Evolutionary conservation across 2,329 filamentous ascomycete genomes (phyloP), one percentile per base, ranked within the genome.

Genomic region (Pyrenochaeta sp.): DNA sequence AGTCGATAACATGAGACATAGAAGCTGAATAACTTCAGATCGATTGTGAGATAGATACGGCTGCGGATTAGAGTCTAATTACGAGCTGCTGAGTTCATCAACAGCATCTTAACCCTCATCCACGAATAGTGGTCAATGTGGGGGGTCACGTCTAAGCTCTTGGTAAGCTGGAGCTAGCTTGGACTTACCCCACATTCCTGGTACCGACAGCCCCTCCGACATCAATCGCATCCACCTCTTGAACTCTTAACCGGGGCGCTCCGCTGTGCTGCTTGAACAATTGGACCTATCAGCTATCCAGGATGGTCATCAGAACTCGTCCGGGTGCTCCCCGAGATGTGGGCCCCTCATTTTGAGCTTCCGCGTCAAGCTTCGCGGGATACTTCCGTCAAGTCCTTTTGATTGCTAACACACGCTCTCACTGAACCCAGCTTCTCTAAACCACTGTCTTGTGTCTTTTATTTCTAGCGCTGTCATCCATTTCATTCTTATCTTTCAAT

Each of bases 181-280:
- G 30, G 49, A 41, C n/a, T n/a, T n/a, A n/a, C 56, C 56, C 56
- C 56, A 50, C 56, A 54, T 57, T 47, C 23, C 57, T 50, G 50
- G 54, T 56, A 56, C 60, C 60, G 60, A 60, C 18, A 30, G 41
- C 50, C 45, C 48, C 54, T 50, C 54, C 51, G 49, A 46, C 51
- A 54, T 43, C 47, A n/a, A 49, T 42, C 37, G 50, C 43, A 51
- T 46, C 51, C 51, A 50, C 49, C 47, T 51, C 32, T 18, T 54
- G 47, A 54, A 49, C 23, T 42, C 46, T 51, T 54, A 55, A 32
- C 49, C 57, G 51, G 49, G 20, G 29, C 48, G n/a, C 37, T 15
- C 4, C 18, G 39, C 35, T 29, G 41, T 43, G 31, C 18, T 23
- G 3, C 6, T 17, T 23, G 29, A 27, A 12, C 21, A 15, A 32